Evolutionary conservation across 768 basidiomycete genomes (phyloP).

Genomic region (Suillus tomentosus): DNA sequence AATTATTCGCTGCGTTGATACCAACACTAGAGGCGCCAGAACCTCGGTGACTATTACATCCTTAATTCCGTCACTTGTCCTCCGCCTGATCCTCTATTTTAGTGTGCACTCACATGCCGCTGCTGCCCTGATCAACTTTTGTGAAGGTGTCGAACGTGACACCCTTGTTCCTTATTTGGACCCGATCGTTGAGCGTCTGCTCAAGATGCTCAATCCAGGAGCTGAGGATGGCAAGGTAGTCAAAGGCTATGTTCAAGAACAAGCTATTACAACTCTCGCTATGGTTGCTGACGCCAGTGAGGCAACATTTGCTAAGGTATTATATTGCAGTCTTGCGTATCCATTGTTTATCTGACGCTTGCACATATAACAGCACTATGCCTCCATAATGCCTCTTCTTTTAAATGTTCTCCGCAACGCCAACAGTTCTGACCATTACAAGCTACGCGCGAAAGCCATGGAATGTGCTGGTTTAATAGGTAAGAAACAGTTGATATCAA

Average conservation of each 20-base stretch:
- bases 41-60: constrained; percentile 48
- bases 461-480: constrained; percentile 89
- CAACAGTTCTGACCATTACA: constrained; percentile 63
- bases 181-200: constrained; percentile 65
- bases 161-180: constrained; percentile 79
- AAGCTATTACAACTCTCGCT: constrained; percentile 83
- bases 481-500: constrained; percentile 25
- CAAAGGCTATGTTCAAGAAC: constrained; percentile 78
- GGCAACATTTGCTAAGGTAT: constrained; percentile 70
- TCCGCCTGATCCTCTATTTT: constrained; percentile 10
- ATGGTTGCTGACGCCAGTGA: constrained; percentile 91
- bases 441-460: constrained; percentile 82
- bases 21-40: constrained; percentile 76
- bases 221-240: constrained; percentile 42
- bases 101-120: constrained; percentile 89
- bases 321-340: constrained; percentile 16
- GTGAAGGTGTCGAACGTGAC: constrained; percentile 78
- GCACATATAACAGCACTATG: constrained; percentile 56
- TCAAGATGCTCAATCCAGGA: constrained; percentile 60
- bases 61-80: neutral
- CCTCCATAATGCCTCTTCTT: constrained; percentile 78
- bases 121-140: constrained; percentile 88
- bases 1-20: constrained; percentile 71
- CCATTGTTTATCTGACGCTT: constrained; percentile 8
- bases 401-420: constrained; percentile 76